A percentile compares a stretch with the other conserved stretches of the same genome.
Conservation (phyloP, 768 basidiomycete species). For the Auriscalpium microsporum region DNA sequence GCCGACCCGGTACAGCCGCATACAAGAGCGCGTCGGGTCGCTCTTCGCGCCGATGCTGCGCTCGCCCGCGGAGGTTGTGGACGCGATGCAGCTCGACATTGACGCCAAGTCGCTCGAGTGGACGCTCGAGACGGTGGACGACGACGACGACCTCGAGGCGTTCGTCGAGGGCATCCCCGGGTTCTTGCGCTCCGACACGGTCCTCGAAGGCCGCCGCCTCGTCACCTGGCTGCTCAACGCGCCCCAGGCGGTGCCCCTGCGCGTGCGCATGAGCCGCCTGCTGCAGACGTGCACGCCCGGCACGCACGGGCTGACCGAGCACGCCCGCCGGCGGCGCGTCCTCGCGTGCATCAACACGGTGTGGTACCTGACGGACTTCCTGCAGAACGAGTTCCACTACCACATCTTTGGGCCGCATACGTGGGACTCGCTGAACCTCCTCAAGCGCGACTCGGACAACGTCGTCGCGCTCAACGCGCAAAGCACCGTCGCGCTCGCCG, state of each 20-base stretch:
- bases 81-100: neutral
- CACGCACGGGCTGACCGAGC: neutral
- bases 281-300: neutral
- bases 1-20: neutral
- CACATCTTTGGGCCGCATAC: neutral
- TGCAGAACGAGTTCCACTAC: neutral
- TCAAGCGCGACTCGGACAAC: neutral
- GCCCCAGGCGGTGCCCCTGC: neutral
- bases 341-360: neutral
- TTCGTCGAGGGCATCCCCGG: constrained; percentile 6
- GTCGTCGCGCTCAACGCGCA: neutral
- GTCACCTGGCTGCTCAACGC: neutral
- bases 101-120: neutral
- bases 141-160: constrained; percentile 4
- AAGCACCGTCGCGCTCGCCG: neutral
- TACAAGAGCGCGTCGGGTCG: neutral
- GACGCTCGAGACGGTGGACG: neutral
- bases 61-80: neutral
- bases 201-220: neutral
- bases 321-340: neutral
- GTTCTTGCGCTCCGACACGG: neutral
- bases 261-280: neutral
- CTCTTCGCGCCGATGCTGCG: neutral
- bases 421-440: neutral
- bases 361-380: neutral